Evolutionary conservation across 208 protist species (phyloP), one percentile per base, ranked within the genome.

Genomic region (Lotmaria passim): DNA sequence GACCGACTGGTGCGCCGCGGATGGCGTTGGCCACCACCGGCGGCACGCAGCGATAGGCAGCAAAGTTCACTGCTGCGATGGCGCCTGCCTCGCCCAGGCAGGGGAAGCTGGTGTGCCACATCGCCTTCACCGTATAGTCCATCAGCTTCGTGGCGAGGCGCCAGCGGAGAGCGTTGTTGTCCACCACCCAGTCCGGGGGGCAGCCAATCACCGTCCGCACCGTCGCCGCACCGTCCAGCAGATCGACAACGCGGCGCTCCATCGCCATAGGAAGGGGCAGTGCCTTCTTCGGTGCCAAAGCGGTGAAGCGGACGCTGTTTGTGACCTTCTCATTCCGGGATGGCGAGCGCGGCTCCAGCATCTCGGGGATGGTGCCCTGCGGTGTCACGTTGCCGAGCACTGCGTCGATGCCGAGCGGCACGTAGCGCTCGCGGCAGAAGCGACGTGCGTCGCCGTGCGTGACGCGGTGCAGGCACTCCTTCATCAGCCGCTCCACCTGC

Each of bases 401-500:
- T 4, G 28, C 36, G 41, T 74, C 69, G 39, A 74, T 44, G 28
- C 58, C 69, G 4, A 67, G 50, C 0, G 69, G 59, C 17, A 34
- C 24, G 0, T 24, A 1, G 6, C 41, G 69, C 14, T 12, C 15
- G 7, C 34, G 30, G 50, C 31, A 43, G 24, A 67, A 55, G 1
- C 17, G n/a, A 8, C 48, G 17, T 21, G 51, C 57, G n/a, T 34
- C 30, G n/a, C 69, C 34, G 19, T 1, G 14, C 33, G 31, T 23
- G 47, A 73, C 30, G n/a, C 36, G 44, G 11, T 15, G 43, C 47
- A 50, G 46, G 26, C 67, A 73, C 36, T 73, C 68, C 23, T 21
- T 21, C 50, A 74, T 39, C 58, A 66, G 69, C 47, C 69, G 69
- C 59, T 34, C 44, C 41, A 61, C 64, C 63, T 69, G 63, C 66